These are phyloP conservation scores for Byssoonygena ceratinophila DNA, from an alignment of 2,329 filamentous ascomycete species.

Conservation along the genomic window DNA sequence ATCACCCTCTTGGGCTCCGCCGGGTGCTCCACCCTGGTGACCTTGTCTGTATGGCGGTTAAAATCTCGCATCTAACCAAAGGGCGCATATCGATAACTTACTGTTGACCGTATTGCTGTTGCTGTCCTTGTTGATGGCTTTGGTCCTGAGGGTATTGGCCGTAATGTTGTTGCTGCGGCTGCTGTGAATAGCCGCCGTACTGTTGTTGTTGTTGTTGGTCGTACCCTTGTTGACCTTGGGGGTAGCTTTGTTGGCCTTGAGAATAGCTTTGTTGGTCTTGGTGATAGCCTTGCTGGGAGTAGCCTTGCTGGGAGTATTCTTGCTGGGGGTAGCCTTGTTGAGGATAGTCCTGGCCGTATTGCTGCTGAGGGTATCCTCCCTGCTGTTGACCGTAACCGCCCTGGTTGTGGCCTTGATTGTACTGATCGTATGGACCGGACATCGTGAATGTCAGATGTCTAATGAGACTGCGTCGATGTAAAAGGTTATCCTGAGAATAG, in stretches of 20 bases:
- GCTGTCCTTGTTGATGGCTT: slow-evolving; percentile 15
- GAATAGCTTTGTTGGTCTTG: slow-evolving; percentile 17
- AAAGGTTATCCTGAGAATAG: background rate
- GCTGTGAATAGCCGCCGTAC: slow-evolving; percentile 14
- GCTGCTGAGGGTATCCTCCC: slow-evolving; percentile 22
- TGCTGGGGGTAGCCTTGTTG: slow-evolving; percentile 16
- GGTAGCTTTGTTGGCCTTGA: slow-evolving; percentile 14
- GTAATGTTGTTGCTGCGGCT: slow-evolving; percentile 18
- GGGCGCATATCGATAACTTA: background rate
- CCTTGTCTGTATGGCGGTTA: slow-evolving; percentile 6
- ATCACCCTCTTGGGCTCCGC: slow-evolving; percentile 35
- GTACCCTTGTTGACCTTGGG: slow-evolving; percentile 12
- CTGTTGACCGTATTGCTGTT: slow-evolving; percentile 17
- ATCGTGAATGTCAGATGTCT: slow-evolving; percentile 9
- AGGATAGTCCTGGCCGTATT: slow-evolving; percentile 21
- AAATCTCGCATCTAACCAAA: background rate
- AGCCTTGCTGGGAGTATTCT: slow-evolving; percentile 19
- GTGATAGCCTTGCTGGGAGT: slow-evolving; percentile 13
- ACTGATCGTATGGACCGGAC: slow-evolving; percentile 19
- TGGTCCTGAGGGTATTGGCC: slow-evolving; percentile 14
- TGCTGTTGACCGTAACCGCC: slow-evolving; percentile 24
- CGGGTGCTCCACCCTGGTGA: slow-evolving; percentile 22
- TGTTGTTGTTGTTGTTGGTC: slow-evolving; percentile 17
- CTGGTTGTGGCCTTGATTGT: slow-evolving; percentile 23
- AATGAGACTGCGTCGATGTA: too few species aligned